Base-by-base conservation (phyloP, 306 rosid species). In the Castanopsis chinensis region DNA sequence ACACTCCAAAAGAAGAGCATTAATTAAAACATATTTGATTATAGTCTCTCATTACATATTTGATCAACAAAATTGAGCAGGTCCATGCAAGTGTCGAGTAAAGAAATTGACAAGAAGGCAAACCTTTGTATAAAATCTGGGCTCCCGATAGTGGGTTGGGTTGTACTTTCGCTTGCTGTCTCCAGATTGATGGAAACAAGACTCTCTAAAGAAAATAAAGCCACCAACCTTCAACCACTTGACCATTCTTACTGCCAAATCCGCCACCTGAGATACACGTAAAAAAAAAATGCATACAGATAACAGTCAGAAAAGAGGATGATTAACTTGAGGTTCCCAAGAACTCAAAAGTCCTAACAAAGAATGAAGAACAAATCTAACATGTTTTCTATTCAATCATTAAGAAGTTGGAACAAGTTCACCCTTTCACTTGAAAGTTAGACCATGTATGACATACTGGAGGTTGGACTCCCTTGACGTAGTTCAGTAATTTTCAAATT, bases 171-270 rank as follows among this genome's bases (percentile, higher is more conserved):
- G 84, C 88, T 95, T 93, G 1, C 93, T 90, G 79, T 95, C 99
- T 69, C 99, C 99, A 37, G 99, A 95, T 87, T 90, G 99, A 77
- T 95, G 99, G 84, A 91, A 95, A 85, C 98, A 95, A 79, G 99
- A 95, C 77, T 95, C 99, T 78, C 99, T 84, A 59, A 95, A 95
- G 86, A 93, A 95, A 82, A 95, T 85, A 74, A 80, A 82, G 19
- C 99, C 99, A 57, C 86, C 98, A 64, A 89, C 96, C 87, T 87
- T 93, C 74, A 95, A 76, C 99, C 99, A 95, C 86, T 84, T 90
- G 59, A 92, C 84, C 98, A 93, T 93, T 77, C 91, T 89, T 79
- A 76, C 89, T 14, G 90, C 94, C 83, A 95, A 87, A 37, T 75
- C 76, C 72, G 84, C 89, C 78, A 93, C 98, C 99, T 95, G 81